Evolutionary conservation across 208 protist genomes (phyloP).

Genomic region (Novymonas esmeraldas): DNA sequence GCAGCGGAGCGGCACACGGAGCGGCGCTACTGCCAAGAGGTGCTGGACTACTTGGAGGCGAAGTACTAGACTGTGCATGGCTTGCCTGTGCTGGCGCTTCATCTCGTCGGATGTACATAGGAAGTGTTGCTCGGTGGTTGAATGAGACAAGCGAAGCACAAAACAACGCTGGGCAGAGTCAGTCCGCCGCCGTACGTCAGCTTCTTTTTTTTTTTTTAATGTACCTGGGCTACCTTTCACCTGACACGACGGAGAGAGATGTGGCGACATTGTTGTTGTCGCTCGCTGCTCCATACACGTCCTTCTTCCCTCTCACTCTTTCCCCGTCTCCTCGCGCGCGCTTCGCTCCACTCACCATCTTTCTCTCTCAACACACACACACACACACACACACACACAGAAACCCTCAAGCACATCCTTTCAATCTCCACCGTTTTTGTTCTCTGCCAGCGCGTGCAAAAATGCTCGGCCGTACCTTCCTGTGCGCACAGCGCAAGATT

Average conservation of each 20-base stretch:
- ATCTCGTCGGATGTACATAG: conserved; percentile 12
- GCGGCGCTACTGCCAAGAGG: conserved; percentile 44
- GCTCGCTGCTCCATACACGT: no score
- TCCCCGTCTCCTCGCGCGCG: no score
- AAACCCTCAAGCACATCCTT: conserved; percentile 5
- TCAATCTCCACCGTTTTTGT: conserved; percentile 9
- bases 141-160: not conserved
- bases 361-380: conserved; percentile 10
- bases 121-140: not conserved
- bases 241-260: no score
- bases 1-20: conserved; percentile 58
- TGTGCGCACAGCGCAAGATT: conserved; percentile 75
- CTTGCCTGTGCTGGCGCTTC: not conserved
- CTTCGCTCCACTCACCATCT: no score
- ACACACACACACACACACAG: not conserved
- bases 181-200: no score
- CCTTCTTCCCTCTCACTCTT: no score
- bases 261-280: no score
- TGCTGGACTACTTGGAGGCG: conserved; percentile 47
- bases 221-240: no score
- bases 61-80: conserved; percentile 26
- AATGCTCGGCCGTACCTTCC: conserved; percentile 27
- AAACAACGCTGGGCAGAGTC: no score
- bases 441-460: not conserved
- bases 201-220: not conserved